Percentiles rank a stretch among this genome's conserved stretches.
phyloP scores from a whole-genome alignment of 2,329 filamentous ascomycete species.

The Penicillium aurantiogriseum region DNA sequence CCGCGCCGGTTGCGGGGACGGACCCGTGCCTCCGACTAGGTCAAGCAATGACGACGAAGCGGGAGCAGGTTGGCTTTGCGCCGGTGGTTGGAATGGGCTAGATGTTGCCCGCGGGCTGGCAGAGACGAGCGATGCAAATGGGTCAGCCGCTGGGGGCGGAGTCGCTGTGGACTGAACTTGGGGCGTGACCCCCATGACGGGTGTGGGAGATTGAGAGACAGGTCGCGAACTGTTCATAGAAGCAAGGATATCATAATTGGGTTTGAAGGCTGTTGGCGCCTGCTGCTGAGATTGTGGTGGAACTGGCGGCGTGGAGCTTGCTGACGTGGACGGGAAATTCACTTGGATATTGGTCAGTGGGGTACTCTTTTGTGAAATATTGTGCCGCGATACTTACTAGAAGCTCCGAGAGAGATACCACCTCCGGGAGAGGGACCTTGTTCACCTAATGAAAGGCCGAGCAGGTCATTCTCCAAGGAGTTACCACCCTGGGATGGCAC shows the following conservation, averaged over 20 bases:
- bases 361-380: neutral
- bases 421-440: slow-evolving; percentile 70
- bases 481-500: slow-evolving; percentile 54
- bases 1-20: slow-evolving; percentile 27
- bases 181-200: slow-evolving; percentile 43
- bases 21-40: slow-evolving; percentile 25
- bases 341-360: slow-evolving; percentile 8
- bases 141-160: slow-evolving; percentile 50
- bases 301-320: slow-evolving; percentile 22
- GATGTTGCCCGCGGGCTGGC: slow-evolving; percentile 49
- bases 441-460: slow-evolving; percentile 80
- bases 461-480: slow-evolving; percentile 81
- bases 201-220: slow-evolving; percentile 50
- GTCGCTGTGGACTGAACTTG: slow-evolving; percentile 32
- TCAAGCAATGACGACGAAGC: slow-evolving; percentile 37
- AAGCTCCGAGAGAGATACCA: slow-evolving; percentile 76
- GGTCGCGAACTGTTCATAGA: slow-evolving; percentile 50
- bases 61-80: slow-evolving; percentile 20
- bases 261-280: slow-evolving; percentile 48
- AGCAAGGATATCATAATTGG: slow-evolving; percentile 59
- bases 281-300: slow-evolving; percentile 39
- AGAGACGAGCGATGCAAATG: slow-evolving; percentile 60
- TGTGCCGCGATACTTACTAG: slow-evolving; percentile 46
- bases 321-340: slow-evolving; percentile 40
- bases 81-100: slow-evolving; percentile 37